phyloP scores from a whole-genome alignment of 768 basidiomycete species.

The Mycena vitilis region DNA sequence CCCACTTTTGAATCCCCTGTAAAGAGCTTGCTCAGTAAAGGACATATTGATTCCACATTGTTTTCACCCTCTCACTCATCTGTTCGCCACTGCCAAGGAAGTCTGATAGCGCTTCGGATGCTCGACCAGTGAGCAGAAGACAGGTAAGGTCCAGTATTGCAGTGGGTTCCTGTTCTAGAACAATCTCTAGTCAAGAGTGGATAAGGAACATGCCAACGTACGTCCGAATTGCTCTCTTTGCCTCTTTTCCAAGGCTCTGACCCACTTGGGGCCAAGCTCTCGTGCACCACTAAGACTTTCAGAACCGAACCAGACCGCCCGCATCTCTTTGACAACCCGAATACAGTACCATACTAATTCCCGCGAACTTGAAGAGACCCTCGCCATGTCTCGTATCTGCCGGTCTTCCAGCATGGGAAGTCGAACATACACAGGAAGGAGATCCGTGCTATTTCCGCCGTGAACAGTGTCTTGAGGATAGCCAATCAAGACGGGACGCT shows the following conservation, averaged over 20 bases:
- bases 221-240: slow-evolving; percentile 76
- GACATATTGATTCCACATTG: slow-evolving; percentile 17
- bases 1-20: slow-evolving; percentile 88
- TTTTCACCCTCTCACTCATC: slow-evolving; percentile 81
- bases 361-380: slow-evolving; percentile 73
- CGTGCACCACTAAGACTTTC: slow-evolving; percentile 74
- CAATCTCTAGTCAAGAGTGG: slow-evolving; percentile 9
- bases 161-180: slow-evolving; percentile 68
- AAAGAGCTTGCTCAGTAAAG: slow-evolving; percentile 37
- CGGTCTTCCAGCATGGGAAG: slow-evolving; percentile 69
- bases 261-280: slow-evolving; percentile 80
- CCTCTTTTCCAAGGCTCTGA: slow-evolving; percentile 70
- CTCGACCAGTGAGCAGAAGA: slow-evolving; percentile 76
- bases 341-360: slow-evolving; percentile 80
- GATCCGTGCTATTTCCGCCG: slow-evolving; percentile 43
- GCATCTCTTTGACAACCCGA: slow-evolving; percentile 80
- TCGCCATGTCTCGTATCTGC: slow-evolving; percentile 75
- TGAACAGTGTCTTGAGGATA: slow-evolving; percentile 51
- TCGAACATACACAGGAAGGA: slow-evolving; percentile 60
- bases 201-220: slow-evolving; percentile 46
- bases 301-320: slow-evolving; percentile 77
- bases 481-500: slow-evolving; percentile 60
- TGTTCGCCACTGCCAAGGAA: slow-evolving; percentile 83
- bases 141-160: slow-evolving; percentile 78
- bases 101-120: slow-evolving; percentile 78